Conservation (phyloP, 2,329 filamentous ascomycete species). For the Zalaria obscura region DNA sequence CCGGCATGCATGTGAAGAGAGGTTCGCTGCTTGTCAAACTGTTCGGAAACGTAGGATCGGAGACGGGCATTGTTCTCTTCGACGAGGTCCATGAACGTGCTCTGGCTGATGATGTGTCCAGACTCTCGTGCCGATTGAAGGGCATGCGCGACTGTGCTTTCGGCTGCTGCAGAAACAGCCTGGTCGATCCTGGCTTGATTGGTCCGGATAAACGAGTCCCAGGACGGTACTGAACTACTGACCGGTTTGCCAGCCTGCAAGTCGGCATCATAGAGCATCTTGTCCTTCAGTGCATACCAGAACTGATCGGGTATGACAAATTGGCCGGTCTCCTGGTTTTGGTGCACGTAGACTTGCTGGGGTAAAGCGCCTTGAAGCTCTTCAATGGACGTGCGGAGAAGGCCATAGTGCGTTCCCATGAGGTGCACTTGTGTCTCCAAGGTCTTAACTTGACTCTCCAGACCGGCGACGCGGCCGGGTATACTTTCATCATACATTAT, state of each 20-base stretch:
- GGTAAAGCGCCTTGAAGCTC: slow-evolving; percentile 39
- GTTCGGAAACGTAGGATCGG: slow-evolving; percentile 4
- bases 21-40: slow-evolving; percentile 6
- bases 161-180: slow-evolving; percentile 6
- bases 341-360: slow-evolving; percentile 38
- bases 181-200: slow-evolving; percentile 27
- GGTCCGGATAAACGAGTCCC: slow-evolving; percentile 13
- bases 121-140: too few species aligned
- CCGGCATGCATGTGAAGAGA: slow-evolving; percentile 3
- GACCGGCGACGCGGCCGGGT: background rate
- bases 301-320: slow-evolving; percentile 45
- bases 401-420: background rate
- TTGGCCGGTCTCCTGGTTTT: slow-evolving; percentile 37
- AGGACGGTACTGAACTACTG: slow-evolving; percentile 15
- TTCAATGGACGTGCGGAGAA: slow-evolving; percentile 6
- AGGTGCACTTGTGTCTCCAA: background rate
- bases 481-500: slow-evolving; percentile 1
- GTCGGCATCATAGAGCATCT: slow-evolving; percentile 35
- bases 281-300: slow-evolving; percentile 47
- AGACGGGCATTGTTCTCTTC: slow-evolving; percentile 7
- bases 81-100: slow-evolving; percentile 6
- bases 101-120: slow-evolving; percentile 7
- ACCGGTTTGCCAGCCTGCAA: slow-evolving; percentile 23
- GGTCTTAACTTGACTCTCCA: slow-evolving; percentile 1
- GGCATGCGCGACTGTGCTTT: slow-evolving; percentile 4